Conservation (phyloP, 169 alveolate species). For the Ichthyophthirius multifiliis region DNA sequence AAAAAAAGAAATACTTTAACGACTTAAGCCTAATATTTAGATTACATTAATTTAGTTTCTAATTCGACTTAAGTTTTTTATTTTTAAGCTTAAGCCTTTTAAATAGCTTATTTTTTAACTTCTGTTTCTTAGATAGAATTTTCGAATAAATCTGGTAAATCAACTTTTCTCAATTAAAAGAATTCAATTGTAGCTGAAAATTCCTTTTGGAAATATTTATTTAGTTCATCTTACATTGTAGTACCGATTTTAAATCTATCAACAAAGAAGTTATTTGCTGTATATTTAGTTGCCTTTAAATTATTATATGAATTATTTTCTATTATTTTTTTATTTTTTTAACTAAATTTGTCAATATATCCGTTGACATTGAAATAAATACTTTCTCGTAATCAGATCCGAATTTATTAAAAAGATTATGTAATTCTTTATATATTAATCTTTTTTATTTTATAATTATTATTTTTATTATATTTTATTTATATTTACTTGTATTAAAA, state of each 20-base stretch:
- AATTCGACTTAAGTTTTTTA: conserved; percentile 63
- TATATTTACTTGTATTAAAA: conserved; percentile 56
- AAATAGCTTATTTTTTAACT: conserved; percentile 78
- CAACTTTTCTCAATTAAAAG: conserved; percentile 73
- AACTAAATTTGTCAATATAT: background rate
- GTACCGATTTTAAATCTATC: conserved; percentile 64
- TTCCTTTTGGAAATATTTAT: conserved; percentile 38
- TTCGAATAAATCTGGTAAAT: conserved; percentile 80
- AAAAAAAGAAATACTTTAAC: conserved; percentile 12
- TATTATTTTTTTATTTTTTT: background rate
- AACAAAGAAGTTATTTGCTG: conserved; percentile 77
- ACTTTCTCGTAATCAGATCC: background rate
- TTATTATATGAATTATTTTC: too few relatives aligned
- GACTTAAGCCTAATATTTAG: conserved; percentile 54
- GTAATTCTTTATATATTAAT: background rate
- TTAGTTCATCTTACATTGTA: conserved; percentile 60
- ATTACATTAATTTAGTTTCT: conserved; percentile 65
- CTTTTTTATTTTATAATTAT: background rate
- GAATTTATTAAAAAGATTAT: background rate
- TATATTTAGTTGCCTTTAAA: conserved; percentile 77
- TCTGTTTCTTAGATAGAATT: conserved; percentile 77
- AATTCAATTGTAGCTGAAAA: conserved; percentile 60
- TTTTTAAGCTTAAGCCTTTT: conserved; percentile 72
- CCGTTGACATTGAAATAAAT: background rate
- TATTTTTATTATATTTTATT: conserved; percentile 52